A percentile compares a stretch with the other conserved stretches of the same genome.
phyloP scores from a whole-genome alignment of 352 stramenopile genomes.

The Pythium guiyangense region DNA sequence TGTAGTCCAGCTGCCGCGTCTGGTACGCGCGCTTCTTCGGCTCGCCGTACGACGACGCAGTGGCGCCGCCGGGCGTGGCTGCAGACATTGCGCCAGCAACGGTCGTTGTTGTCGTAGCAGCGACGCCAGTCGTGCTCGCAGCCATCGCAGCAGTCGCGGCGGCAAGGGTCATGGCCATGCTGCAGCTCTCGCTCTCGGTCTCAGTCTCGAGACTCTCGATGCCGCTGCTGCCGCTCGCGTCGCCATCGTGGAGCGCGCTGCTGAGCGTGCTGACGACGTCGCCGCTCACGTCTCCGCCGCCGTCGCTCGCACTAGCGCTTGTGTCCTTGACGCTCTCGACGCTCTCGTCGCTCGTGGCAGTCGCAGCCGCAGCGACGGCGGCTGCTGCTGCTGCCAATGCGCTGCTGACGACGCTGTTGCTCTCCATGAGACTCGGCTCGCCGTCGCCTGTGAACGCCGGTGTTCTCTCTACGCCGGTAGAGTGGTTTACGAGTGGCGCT shows the following conservation, averaged over 20 bases:
- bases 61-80: neutral
- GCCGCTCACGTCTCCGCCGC: neutral
- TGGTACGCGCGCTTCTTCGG: too few relatives aligned
- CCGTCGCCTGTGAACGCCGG: neutral
- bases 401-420: too few relatives aligned
- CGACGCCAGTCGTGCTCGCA: neutral
- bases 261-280: too few relatives aligned
- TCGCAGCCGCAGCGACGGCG: too few relatives aligned
- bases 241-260: too few relatives aligned
- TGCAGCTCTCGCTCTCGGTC: neutral
- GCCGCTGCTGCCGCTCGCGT: too few relatives aligned
- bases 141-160: neutral
- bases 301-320: neutral
- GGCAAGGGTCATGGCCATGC: neutral
- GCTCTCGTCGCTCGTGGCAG: too few relatives aligned
- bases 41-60: neutral
- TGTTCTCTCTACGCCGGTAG: slow-evolving; percentile 6
- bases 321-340: neutral
- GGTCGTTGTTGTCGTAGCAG: too few relatives aligned
- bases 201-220: too few relatives aligned
- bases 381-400: neutral
- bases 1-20: too few relatives aligned
- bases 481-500: neutral
- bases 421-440: neutral
- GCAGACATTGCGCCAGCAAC: neutral